Base-by-base conservation (phyloP, 495 filamentous ascomycete species). In the Aspergillus ellipticus region DNA sequence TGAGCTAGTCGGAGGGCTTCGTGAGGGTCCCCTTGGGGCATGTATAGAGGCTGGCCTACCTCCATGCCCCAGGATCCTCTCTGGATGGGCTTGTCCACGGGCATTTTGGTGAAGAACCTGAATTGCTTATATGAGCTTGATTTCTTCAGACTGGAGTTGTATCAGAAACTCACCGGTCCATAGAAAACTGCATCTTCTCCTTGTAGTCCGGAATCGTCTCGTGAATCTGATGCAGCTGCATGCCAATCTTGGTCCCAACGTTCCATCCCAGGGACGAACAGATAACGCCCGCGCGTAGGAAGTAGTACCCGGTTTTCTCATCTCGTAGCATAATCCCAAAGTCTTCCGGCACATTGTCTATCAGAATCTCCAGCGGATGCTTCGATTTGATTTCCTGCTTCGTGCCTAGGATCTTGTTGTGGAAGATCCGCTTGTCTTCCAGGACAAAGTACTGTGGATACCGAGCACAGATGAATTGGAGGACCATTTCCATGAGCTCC, bases 61-160 rank as follows among this genome's bases (percentile, higher is more conserved):
- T 94, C 91, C 11, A 96, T 74, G 8, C 87, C 87, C 92, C 92
- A 96, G n/a, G 86, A 89, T 0, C 88, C 90, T 42, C 92, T 83
- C 62, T 93, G 90, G 56, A 96, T 93, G 20, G 92, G 85, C 53
- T 83, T 79, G 55, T 86, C 81, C 5, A 87, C 82, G 3, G 88
- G 82, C 71, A 92, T 80, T 54, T 89, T 91, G 54, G 85, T 81
- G 71, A 96, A 96, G 68, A 83, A 96, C n/a, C 82, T 86, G 57
- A 33, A 48, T 51, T 31, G 15, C 9, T 19, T 9, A 21, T n/a
- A 45, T 19, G 2, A 13, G 46, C n/a, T 33, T n/a, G n/a, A 49
- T 55, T 6, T 39, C 24, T 16, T 6, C 13, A 42, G 8, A 42
- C 21, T 26, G 11, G 17, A 42, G n/a, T n/a, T 15, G 37, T 6